Evolutionary conservation across 495 filamentous ascomycete genomes (phyloP), one percentile per base, ranked within the genome.

Genomic region (Rhypophila decipiens): DNA sequence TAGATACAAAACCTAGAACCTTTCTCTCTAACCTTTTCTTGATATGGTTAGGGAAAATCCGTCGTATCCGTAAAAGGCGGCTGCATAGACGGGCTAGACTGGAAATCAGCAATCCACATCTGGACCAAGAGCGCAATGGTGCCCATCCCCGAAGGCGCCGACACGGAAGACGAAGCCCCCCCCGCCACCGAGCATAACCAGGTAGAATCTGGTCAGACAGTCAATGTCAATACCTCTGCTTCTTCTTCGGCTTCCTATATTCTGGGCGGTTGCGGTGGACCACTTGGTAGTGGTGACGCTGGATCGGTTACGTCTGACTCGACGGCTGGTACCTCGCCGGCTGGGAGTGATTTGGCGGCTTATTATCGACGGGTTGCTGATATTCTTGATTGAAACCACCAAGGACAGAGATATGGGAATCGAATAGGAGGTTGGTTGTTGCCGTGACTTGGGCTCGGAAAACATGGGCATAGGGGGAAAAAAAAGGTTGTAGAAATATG

Each of bases 41-140:
- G 24, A 22, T 23, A 37, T 11, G 15, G 22, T 3, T 12, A 74
- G 71, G 70, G 72, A 35, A 70, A 72, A 33, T 65, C 73, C 36
- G 72, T 75, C 20, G 67, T 80, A 23, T 74, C 71, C 40, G 73
- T 85, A 19, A 85, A 85, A 47, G 79, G 78, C 1, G 79, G 79
- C 18, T 84, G 79, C 49, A 65, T 85, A 40, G 73, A 77, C 24
- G 77, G 66, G 3, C 58, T 84, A 27, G 74, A 79, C 54, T 77
- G 81, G 76, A 65, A 53, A 5, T 53, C 52, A 4, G 77, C 77
- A 10, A 73, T 72, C 36, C 80, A 84, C 64, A 78, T 85, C 38
- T 84, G 80, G 79, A 77, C 75, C 10, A 72, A 77, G 51, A 66
- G 72, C 24, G 80, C 80, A 42, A 77, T 84, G 69, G 66, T 83